These are phyloP conservation scores for Fusarium domesticum DNA, from an alignment of 2,329 filamentous ascomycete genomes.

Conservation along the genomic window DNA sequence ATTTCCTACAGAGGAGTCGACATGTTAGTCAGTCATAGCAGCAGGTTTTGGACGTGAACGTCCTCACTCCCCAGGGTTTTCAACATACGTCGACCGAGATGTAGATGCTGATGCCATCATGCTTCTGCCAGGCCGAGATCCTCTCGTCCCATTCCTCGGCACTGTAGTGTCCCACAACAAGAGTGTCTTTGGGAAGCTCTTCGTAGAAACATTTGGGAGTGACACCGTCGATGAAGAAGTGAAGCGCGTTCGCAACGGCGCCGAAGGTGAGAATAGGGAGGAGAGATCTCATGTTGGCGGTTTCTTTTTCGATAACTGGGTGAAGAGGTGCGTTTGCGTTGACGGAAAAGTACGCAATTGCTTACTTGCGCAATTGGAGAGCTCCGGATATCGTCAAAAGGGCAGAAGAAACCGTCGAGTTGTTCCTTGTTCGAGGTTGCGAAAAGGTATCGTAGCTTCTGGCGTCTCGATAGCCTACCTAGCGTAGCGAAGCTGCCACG, in stretches of 20 bases:
- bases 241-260: constrained; percentile 72
- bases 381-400: constrained; percentile 5
- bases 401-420: neutral
- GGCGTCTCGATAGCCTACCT: constrained; percentile 10
- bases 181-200: constrained; percentile 93
- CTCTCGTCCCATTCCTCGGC: constrained; percentile 80
- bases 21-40: too few relatives aligned
- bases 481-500: constrained; percentile 49
- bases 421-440: neutral
- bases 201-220: constrained; percentile 96
- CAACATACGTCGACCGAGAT: constrained; percentile 81
- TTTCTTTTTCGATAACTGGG: too few relatives aligned
- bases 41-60: too few relatives aligned
- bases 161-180: constrained; percentile 90
- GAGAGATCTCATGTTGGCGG: constrained; percentile 57
- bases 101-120: constrained; percentile 75
- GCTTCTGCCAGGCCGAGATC: constrained; percentile 64
- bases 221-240: constrained; percentile 91
- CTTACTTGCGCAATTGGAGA: constrained; percentile 21
- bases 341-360: too few relatives aligned
- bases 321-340: too few relatives aligned
- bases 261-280: constrained; percentile 65
- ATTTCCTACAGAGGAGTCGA: constrained; percentile 65
- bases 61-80: too few relatives aligned
- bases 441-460: constrained; percentile 5